Evolutionary conservation across 2,329 filamentous ascomycete species (phyloP).

Genomic region (Clarireedia hainanense): DNA sequence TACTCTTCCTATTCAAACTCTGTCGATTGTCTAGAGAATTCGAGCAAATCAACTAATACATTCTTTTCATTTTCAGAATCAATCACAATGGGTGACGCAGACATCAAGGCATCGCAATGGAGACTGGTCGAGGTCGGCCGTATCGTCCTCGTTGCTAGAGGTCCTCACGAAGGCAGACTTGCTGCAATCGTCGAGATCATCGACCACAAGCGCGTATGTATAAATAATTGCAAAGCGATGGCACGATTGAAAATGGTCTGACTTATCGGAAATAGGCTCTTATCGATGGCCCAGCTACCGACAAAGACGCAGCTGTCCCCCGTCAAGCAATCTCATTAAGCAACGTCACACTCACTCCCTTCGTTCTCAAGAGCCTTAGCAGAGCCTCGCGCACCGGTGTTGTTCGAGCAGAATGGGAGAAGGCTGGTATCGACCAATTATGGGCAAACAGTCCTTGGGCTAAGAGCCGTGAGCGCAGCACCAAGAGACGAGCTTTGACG

Average conservation of each 20-base stretch:
- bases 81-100: conserved; percentile 74
- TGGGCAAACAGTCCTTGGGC: conserved; percentile 89
- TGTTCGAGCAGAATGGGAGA: conserved; percentile 86
- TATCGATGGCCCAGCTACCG: conserved; percentile 85
- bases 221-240: conserved; percentile 3
- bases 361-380: conserved; percentile 80
- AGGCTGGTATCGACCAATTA: conserved; percentile 84
- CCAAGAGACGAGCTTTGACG: conserved; percentile 83
- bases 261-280: conserved; percentile 60
- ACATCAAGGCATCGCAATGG: conserved; percentile 78
- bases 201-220: conserved; percentile 99
- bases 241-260: conserved; percentile 18
- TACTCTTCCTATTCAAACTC: conserved; percentile 13
- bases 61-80: conserved; percentile 36
- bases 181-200: conserved; percentile 98
- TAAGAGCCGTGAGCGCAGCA: conserved; percentile 81
- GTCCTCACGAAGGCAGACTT: conserved; percentile 77
- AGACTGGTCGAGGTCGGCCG: conserved; percentile 95
- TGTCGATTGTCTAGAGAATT: background rate
- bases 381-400: conserved; percentile 74
- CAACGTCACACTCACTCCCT: conserved; percentile 79
- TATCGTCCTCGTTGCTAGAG: conserved; percentile 79
- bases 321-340: conserved; percentile 80
- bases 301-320: conserved; percentile 70
- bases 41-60: conserved; percentile 7